Evolutionary conservation across 306 rosid species (phyloP).

Genomic region (Cajanus cajan): DNA sequence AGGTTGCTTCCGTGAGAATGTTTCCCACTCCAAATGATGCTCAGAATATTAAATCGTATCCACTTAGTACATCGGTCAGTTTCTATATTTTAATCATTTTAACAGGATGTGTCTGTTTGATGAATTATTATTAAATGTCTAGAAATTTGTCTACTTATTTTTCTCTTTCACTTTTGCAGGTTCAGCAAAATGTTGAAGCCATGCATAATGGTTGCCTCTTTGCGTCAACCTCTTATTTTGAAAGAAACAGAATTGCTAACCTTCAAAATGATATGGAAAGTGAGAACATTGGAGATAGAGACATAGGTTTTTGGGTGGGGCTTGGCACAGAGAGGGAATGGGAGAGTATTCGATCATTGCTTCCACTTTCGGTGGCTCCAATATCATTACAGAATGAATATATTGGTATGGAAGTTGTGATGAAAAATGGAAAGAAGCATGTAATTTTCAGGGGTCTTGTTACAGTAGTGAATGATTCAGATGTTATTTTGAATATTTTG

Average conservation of each 20-base stretch:
- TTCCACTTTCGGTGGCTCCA: slow-evolving; percentile 81
- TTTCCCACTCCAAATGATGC: slow-evolving; percentile 52
- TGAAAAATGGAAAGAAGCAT: slow-evolving; percentile 95
- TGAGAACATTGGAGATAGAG: slow-evolving; percentile 53
- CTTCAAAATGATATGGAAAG: slow-evolving; percentile 55
- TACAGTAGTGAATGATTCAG: slow-evolving; percentile 80
- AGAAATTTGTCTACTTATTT: slow-evolving; percentile 8
- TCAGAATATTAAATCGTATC: slow-evolving; percentile 53
- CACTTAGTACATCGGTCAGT: slow-evolving; percentile 71
- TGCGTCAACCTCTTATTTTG: slow-evolving; percentile 80
- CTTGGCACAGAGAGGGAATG: slow-evolving; percentile 60
- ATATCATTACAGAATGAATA: slow-evolving; percentile 61
- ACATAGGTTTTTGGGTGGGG: slow-evolving; percentile 83
- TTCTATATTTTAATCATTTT: slow-evolving; percentile 23
- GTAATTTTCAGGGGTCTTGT: slow-evolving; percentile 87
- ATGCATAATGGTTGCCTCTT: slow-evolving; percentile 53
- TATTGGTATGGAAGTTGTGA: slow-evolving; percentile 80
- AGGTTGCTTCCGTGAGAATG: slow-evolving; percentile 77
- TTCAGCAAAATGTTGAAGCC: slow-evolving; percentile 53
- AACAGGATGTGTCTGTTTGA: neutral
- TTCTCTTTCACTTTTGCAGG: slow-evolving; percentile 37
- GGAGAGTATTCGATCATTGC: slow-evolving; percentile 84
- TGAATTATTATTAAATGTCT: neutral
- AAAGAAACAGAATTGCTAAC: slow-evolving; percentile 68
- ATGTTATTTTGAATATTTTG: slow-evolving; percentile 59